Percentiles rank a stretch among this genome's conserved stretches.
Evolutionary conservation across 495 filamentous ascomycete species (phyloP).

Genomic region (Talaromyces liani): DNA sequence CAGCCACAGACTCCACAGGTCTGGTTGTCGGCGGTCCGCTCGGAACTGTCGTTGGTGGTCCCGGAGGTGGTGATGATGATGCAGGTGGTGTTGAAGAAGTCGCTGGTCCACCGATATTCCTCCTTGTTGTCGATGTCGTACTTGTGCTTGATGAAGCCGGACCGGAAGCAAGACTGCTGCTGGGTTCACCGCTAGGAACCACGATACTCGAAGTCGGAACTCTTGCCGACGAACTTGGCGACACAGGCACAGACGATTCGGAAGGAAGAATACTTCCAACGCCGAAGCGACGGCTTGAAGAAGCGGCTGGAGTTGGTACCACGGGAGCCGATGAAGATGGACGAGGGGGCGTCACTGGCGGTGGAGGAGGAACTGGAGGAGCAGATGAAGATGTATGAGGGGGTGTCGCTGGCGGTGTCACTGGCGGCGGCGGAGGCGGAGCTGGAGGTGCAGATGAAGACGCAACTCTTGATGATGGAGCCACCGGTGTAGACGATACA

Average conservation of each 20-base stretch:
- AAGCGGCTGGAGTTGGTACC: slow-evolving; percentile 25
- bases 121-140: background rate
- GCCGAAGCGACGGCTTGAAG: background rate
- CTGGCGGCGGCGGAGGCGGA: background rate
- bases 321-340: background rate
- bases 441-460: background rate
- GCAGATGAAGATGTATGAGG: background rate
- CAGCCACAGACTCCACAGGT: background rate
- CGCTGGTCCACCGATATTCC: background rate
- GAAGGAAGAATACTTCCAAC: background rate
- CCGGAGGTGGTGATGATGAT: background rate
- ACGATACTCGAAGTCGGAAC: background rate
- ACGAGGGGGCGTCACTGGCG: background rate
- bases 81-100: background rate
- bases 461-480: background rate
- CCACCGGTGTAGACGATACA: background rate
- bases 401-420: background rate
- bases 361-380: background rate
- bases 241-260: background rate
- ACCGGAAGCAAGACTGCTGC: background rate
- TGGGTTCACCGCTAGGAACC: background rate
- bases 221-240: background rate
- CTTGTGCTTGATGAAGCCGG: background rate
- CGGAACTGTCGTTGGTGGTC: background rate
- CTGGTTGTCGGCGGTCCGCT: background rate